Base-by-base conservation (phyloP, 345 rosid genomes). In the Corymbia maculata region DNA sequence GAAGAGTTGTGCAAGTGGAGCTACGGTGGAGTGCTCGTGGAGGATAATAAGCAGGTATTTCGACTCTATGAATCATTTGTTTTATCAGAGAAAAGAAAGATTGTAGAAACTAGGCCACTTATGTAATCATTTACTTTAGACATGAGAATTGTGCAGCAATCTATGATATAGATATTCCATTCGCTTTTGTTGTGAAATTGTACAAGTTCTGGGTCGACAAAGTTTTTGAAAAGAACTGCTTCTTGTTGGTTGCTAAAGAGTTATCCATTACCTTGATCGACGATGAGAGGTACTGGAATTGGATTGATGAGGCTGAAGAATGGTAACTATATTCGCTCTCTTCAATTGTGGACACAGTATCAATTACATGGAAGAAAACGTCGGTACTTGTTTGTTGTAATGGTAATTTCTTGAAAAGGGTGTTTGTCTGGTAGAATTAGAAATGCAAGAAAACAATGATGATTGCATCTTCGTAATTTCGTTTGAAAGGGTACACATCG, bases 271-370 rank as follows among this genome's bases (percentile, higher is more conserved):
- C 0, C 5, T 32, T 28, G 42, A 7, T 2, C 13, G 5, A 86
- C 0, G 0, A 36, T 0, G 1, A 10, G 5, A 2, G 0, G 13
- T 53, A 53, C 64, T 53, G 87, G 87, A 5, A 0, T 6, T 86
- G 87, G 87, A 55, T 17, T 2, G 0, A 15, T 22, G 13, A 36
- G 9, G 17, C 42, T 50, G 87, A 86, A 55, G 0, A 86, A 9
- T 86, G 87, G 87, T 86, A 86, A 51, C 1, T 28, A 49, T 13
- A n/a, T 0, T 13, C 3, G 26, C 49, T 36, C 53, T 26, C 42
- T 50, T 3, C 42, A 11, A 50, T 13, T 6, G 36, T n/a, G 36
- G 28, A 64, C 36, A 64, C 2, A 64, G 15, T 21, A 47, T n/a
- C n/a, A 82, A 45, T 84, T 15, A 22, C 52, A 84, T 61, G 30